Percentiles rank a stretch among this genome's conserved stretches.
These are phyloP conservation scores for Pulveroboletus frians DNA, from an alignment of 768 basidiomycete species.

Conservation along the genomic window DNA sequence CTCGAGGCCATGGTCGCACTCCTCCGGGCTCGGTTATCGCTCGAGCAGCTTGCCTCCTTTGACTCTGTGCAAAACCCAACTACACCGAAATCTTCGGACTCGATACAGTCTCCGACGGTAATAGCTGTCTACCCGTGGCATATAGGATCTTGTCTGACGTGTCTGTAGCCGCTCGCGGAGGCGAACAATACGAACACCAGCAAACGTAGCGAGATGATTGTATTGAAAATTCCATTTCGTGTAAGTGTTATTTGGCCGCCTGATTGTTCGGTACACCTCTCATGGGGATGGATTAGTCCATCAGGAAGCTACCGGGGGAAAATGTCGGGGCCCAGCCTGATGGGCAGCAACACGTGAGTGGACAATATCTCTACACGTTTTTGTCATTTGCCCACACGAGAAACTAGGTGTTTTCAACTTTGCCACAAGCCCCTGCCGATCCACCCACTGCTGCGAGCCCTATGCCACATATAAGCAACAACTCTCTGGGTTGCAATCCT, in stretches of 20 bases:
- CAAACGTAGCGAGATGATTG: constrained; percentile 20
- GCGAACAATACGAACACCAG: neutral
- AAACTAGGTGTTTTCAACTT: neutral
- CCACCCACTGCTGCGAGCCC: constrained; percentile 3
- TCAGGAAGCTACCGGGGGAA: constrained; percentile 7
- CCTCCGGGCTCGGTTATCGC: constrained; percentile 16
- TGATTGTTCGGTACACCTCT: neutral
- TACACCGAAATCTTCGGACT: neutral
- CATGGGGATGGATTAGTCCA: constrained; percentile 5
- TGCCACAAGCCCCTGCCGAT: neutral
- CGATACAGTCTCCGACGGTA: constrained; percentile 10
- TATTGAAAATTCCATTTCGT: constrained; percentile 20
- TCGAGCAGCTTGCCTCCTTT: constrained; percentile 17
- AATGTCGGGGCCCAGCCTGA: neutral
- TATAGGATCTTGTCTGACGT: constrained; percentile 4
- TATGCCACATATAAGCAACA: constrained; percentile 1
- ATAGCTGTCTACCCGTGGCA: neutral
- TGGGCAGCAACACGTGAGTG: constrained; percentile 13
- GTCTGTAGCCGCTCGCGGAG: constrained; percentile 6
- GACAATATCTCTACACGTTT: neutral
- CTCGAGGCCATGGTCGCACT: constrained; percentile 15
- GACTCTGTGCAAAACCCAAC: constrained; percentile 3
- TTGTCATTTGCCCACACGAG: neutral
- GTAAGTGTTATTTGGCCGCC: constrained; percentile 6
- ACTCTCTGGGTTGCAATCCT: neutral